Conservation (phyloP, 805 yeast genomes). For the Metschnikowia aberdeeniae region DNA sequence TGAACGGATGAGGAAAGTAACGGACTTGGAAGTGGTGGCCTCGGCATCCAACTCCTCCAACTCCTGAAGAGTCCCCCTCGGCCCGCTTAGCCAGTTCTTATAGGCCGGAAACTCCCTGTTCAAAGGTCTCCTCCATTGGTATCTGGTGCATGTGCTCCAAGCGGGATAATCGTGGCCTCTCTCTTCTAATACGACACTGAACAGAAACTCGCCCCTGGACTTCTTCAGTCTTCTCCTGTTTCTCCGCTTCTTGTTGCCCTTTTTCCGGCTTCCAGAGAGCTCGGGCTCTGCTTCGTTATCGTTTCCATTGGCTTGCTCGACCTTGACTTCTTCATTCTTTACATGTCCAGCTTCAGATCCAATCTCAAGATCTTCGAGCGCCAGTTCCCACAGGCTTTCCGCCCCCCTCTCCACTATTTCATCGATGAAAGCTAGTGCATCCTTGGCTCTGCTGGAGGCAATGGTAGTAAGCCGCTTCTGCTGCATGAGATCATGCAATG, state of each 20-base stretch:
- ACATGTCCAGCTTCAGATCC: neutral
- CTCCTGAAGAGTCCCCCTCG: neutral
- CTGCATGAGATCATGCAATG: slow-evolving; percentile 23
- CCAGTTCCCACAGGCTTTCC: neutral
- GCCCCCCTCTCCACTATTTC: slow-evolving; percentile 27
- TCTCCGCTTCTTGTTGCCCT: neutral
- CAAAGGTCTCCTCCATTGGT: slow-evolving; percentile 34
- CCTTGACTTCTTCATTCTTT: too few relatives aligned
- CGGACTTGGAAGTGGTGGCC: slow-evolving; percentile 1
- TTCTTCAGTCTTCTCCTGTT: neutral
- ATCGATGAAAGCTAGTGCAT: slow-evolving; percentile 61
- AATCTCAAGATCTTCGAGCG: slow-evolving; percentile 6
- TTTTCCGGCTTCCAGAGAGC: neutral
- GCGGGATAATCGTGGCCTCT: slow-evolving; percentile 45
- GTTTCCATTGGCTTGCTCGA: too few relatives aligned
- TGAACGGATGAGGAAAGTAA: slow-evolving; percentile 43
- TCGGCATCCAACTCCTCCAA: neutral
- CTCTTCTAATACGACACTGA: slow-evolving; percentile 33
- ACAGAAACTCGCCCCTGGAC: slow-evolving; percentile 5
- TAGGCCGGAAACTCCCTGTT: slow-evolving; percentile 48
- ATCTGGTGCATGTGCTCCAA: slow-evolving; percentile 48
- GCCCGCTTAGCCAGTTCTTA: slow-evolving; percentile 1
- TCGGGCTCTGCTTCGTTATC: neutral
- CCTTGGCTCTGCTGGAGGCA: slow-evolving; percentile 61
- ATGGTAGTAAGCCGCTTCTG: slow-evolving; percentile 45